Conservation (phyloP, 495 filamentous ascomycete species). For the Tuber melanosporum region DNA sequence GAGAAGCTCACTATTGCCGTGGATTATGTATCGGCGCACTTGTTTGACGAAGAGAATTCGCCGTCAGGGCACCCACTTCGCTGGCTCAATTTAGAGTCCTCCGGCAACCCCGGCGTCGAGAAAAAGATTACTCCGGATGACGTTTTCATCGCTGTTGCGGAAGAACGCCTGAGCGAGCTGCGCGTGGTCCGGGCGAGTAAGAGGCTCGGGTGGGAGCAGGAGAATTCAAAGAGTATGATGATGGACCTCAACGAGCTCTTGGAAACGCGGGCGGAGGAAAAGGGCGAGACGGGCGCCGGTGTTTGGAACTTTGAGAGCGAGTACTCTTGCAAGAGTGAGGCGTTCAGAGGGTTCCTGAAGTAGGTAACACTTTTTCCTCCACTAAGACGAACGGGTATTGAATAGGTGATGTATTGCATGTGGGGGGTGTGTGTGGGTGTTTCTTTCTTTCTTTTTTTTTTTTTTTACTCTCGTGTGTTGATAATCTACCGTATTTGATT, state of each 20-base stretch:
- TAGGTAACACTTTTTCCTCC: constrained; percentile 12
- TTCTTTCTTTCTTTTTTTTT: neutral
- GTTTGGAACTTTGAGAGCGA: constrained; percentile 39
- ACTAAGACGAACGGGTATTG: neutral
- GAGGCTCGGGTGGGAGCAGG: constrained; percentile 41
- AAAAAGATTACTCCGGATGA: constrained; percentile 40
- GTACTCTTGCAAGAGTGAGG: constrained; percentile 15
- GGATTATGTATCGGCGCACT: constrained; percentile 43
- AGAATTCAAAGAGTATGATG: constrained; percentile 24
- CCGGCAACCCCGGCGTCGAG: constrained; percentile 38
- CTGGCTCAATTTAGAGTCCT: constrained; percentile 43
- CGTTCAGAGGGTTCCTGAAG: constrained; percentile 24
- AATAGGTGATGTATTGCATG: neutral
- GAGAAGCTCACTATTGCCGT: constrained; percentile 42
- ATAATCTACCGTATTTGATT: neutral
- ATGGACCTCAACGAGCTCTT: constrained; percentile 45
- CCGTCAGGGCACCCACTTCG: constrained; percentile 41
- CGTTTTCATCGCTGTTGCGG: constrained; percentile 44
- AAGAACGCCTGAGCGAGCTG: constrained; percentile 40
- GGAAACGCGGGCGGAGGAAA: constrained; percentile 38
- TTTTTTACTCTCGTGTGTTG: neutral
- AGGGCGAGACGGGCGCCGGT: constrained; percentile 14
- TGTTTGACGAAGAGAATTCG: constrained; percentile 42
- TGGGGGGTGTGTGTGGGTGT: neutral
- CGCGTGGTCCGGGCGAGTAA: constrained; percentile 43